These are phyloP conservation scores for Astragalus membranaceus DNA, from an alignment of 306 rosid genomes.

Conservation along the genomic window DNA sequence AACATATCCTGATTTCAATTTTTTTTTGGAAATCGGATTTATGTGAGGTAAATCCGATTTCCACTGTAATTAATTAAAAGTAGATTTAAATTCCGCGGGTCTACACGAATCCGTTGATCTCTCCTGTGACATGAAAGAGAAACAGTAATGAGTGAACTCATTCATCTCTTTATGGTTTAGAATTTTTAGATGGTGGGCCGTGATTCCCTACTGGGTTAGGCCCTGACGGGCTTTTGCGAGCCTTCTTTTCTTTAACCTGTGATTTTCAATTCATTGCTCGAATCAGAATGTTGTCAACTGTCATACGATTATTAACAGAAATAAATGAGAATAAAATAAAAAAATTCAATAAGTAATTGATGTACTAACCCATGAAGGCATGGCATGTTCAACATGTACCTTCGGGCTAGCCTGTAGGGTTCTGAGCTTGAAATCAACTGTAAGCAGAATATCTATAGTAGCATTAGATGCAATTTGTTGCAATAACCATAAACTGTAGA, in stretches of 20 bases:
- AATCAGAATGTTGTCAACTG: background rate
- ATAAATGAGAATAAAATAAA: background rate
- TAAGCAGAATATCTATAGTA: constrained; percentile 3
- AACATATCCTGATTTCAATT: too few relatives aligned
- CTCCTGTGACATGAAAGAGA: background rate
- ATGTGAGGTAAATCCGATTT: too few relatives aligned
- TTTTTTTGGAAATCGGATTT: too few relatives aligned
- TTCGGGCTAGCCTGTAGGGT: constrained; percentile 24
- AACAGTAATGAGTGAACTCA: background rate
- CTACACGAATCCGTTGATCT: constrained; percentile 25
- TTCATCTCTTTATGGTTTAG: constrained; percentile 35
- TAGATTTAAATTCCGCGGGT: constrained; percentile 8
- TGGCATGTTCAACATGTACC: constrained; percentile 25
- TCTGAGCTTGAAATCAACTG: constrained; percentile 55
- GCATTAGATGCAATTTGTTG: background rate
- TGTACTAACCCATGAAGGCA: constrained; percentile 39
- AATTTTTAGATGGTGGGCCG: constrained; percentile 48
- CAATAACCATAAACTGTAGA: background rate
- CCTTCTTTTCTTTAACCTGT: constrained; percentile 51
- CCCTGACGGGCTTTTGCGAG: constrained; percentile 56
- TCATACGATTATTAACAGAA: background rate
- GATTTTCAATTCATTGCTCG: background rate
- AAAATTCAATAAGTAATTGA: background rate
- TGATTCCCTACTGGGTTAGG: constrained; percentile 86
- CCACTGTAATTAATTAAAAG: too few relatives aligned